Conservation (phyloP, 2,329 filamentous ascomycete genomes). For the Claviceps spartinae region DNA sequence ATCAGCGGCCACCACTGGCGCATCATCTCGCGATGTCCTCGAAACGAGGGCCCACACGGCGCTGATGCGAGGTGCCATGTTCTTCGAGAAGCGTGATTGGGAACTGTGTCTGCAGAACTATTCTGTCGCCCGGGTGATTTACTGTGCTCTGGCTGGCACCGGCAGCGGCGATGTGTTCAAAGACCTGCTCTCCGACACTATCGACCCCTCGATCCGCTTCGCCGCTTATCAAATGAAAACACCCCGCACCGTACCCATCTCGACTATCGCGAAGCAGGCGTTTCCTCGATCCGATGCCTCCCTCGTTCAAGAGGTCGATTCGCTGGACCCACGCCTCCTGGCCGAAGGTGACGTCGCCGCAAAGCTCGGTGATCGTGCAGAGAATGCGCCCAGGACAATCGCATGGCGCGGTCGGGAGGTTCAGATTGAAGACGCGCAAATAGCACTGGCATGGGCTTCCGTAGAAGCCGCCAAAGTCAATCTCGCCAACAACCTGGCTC, state of each 20-base stretch:
- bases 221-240: constrained; percentile 86
- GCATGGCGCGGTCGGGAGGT: constrained; percentile 79
- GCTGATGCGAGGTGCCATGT: constrained; percentile 60
- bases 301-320: constrained; percentile 54
- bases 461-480: constrained; percentile 42
- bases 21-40: constrained; percentile 56
- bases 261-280: constrained; percentile 62
- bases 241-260: constrained; percentile 70
- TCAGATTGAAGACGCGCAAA: constrained; percentile 82
- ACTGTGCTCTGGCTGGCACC: constrained; percentile 56
- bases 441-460: constrained; percentile 68
- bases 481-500: constrained; percentile 34
- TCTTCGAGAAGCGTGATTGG: constrained; percentile 86
- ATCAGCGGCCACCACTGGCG: constrained; percentile 49
- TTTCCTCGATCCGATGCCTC: constrained; percentile 54
- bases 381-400: constrained; percentile 57
- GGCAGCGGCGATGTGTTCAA: constrained; percentile 60
- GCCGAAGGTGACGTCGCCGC: constrained; percentile 37
- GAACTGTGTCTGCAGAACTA: constrained; percentile 62
- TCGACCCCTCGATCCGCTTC: constrained; percentile 89
- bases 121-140: constrained; percentile 67
- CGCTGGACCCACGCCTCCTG: constrained; percentile 54
- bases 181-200: constrained; percentile 70
- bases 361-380: constrained; percentile 34
- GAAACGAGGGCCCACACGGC: constrained; percentile 77